These are phyloP conservation scores for Irpex sp. DNA, from an alignment of 1,284 basidiomycete species.

Conservation along the genomic window DNA sequence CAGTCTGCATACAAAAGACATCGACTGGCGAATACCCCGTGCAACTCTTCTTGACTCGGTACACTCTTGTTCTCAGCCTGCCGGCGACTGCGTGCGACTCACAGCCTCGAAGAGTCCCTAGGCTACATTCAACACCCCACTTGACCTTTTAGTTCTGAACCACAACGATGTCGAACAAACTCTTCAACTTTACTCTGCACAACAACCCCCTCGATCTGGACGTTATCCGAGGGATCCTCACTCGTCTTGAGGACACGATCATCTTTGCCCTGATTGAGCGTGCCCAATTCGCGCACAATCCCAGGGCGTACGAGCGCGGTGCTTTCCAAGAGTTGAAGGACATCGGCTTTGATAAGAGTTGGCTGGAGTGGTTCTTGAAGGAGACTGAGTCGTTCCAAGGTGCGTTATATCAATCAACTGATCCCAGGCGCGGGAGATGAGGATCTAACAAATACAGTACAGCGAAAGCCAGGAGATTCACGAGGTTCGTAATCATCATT, in stretches of 20 bases:
- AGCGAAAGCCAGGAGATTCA: conserved; percentile 94
- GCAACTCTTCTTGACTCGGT: background rate
- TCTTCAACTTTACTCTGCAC: conserved; percentile 69
- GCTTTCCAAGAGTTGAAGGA: conserved; percentile 77
- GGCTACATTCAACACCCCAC: background rate
- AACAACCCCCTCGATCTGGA: conserved; percentile 82
- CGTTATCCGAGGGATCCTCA: conserved; percentile 83
- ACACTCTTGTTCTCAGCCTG: background rate
- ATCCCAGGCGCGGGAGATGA: background rate
- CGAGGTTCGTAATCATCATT: conserved; percentile 53
- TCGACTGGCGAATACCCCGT: background rate
- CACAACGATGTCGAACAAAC: conserved; percentile 38
- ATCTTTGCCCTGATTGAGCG: conserved; percentile 97
- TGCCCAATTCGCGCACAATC: conserved; percentile 94
- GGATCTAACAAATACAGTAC: conserved; percentile 3
- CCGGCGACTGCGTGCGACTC: background rate
- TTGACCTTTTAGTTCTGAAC: background rate
- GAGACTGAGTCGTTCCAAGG: conserved; percentile 96
- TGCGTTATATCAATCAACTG: conserved; percentile 34
- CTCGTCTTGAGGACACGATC: conserved; percentile 96
- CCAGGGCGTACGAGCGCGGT: conserved; percentile 82
- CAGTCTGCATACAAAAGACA: background rate
- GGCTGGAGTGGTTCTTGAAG: conserved; percentile 97
- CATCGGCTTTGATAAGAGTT: conserved; percentile 76
- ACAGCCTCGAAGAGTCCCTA: background rate